Percentiles rank a stretch among this genome's conserved stretches.
phyloP scores from a whole-genome alignment of 2,329 filamentous ascomycete species.

The Aaosphaeria pasadenensis region DNA sequence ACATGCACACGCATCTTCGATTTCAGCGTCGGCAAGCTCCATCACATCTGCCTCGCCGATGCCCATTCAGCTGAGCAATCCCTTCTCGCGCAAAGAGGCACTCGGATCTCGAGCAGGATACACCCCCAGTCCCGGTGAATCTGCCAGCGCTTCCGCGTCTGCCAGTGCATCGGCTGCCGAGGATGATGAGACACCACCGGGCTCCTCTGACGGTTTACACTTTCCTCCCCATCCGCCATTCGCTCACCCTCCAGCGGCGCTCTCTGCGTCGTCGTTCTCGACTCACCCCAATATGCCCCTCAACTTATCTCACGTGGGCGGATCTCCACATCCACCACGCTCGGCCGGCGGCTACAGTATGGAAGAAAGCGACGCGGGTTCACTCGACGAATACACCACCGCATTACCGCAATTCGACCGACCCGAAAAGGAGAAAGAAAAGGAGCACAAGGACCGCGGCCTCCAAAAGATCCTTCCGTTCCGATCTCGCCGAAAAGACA shows the following conservation, averaged over 20 bases:
- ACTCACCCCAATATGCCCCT: conserved; percentile 24
- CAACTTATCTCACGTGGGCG: conserved; percentile 14
- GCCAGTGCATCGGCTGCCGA: conserved; percentile 20
- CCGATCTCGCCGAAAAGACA: conserved; percentile 27
- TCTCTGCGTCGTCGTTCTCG: conserved; percentile 18
- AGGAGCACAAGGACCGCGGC: conserved; percentile 34
- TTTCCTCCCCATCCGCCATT: conserved; percentile 31
- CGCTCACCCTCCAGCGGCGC: conserved; percentile 22
- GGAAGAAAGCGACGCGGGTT: conserved; percentile 35
- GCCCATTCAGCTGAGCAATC: conserved; percentile 18
- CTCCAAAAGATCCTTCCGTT: conserved; percentile 38
- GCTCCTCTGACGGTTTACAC: conserved; percentile 34
- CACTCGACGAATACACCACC: conserved; percentile 34
- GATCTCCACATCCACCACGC: conserved; percentile 21
- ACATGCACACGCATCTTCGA: conserved; percentile 30
- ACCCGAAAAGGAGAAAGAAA: conserved; percentile 32
- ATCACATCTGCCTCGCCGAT: conserved; percentile 22
- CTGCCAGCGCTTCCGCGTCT: conserved; percentile 21
- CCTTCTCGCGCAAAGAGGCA: conserved; percentile 20
- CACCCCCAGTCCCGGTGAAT: conserved; percentile 21
- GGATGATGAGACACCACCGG: conserved; percentile 34
- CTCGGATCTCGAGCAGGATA: conserved; percentile 9
- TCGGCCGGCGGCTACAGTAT: conserved; percentile 23
- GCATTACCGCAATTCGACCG: conserved; percentile 34
- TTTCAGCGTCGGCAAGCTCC: conserved; percentile 32